These are phyloP conservation scores for Eucalyptus tenuipes DNA, from an alignment of 345 rosid species.

Conservation along the genomic window DNA sequence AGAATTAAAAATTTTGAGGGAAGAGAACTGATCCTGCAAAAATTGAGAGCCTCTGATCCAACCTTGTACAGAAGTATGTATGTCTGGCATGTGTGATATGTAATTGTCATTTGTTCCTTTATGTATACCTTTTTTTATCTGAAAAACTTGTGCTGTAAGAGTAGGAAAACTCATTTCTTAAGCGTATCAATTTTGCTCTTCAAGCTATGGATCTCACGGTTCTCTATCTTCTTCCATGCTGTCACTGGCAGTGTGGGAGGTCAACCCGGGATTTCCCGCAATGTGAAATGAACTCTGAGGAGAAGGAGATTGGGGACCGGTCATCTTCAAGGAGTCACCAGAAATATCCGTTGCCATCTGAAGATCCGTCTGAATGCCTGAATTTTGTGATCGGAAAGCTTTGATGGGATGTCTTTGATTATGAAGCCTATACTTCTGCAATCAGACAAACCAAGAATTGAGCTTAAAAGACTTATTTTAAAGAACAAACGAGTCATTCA, in stretches of 20 bases:
- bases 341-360: slow-evolving; percentile 42
- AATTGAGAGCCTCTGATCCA: not conserved
- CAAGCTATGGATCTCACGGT: slow-evolving; percentile 57
- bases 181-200: slow-evolving; percentile 19
- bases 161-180: not conserved
- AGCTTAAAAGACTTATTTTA: not conserved
- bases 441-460: not conserved
- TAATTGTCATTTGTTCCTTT: not conserved
- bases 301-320: slow-evolving; percentile 50
- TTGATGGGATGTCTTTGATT: slow-evolving; percentile 29
- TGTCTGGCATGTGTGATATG: not conserved
- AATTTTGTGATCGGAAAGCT: slow-evolving; percentile 27
- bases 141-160: not conserved
- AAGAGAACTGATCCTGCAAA: not conserved
- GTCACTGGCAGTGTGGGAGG: slow-evolving; percentile 43
- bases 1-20: not conserved
- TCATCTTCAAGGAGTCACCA: slow-evolving; percentile 36
- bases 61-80: not conserved
- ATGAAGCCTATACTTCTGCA: slow-evolving; percentile 83
- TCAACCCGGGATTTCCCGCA: slow-evolving; percentile 35
- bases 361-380: slow-evolving; percentile 40
- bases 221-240: slow-evolving; percentile 71
- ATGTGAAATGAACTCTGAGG: slow-evolving; percentile 83
- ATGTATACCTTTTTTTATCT: not conserved
- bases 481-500: not conserved